Evolutionary conservation across 495 filamentous ascomycete species (phyloP), one percentile per base, ranked within the genome.

Genomic region (Viridothelium virens): DNA sequence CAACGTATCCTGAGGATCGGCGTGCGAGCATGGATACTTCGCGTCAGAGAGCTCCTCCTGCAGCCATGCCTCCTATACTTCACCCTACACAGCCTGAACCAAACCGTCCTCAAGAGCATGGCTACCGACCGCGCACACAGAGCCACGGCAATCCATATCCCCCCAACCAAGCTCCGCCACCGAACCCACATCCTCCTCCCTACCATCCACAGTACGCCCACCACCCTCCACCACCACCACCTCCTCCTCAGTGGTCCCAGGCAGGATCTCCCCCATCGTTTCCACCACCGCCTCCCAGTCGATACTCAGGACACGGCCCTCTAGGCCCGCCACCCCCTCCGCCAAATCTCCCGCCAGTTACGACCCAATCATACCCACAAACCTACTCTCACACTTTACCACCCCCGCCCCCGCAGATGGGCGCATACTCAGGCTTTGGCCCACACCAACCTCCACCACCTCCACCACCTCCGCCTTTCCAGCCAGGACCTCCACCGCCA

Each of bases 111-210:
- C 53, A 59, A 10, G 53, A 59, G 5, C 25, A 33, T 36, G 53
- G 31, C 5, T 59, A 59, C 31, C 53, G 31, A 18, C 53, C 53
- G 5, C 53, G 53, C 33, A 31, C 53, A 59, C 53, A 11, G 14
- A 36, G 53, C 18, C 53, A 59, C 6, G 33, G 25, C 7, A 34
- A 59, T 36, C 53, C 53, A 9, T 59, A 59, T 59, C 11, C 53
- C 31, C 25, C 25, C 53, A 33, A 5, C 25, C 53, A 59, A 18
- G 5, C 53, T 59, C 25, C 31, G 9, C 53, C 31, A 34, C 14
- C 53, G 7, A 59, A 59, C 36, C 85, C 31, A 34, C 53, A 18
- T 3, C 53, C 53, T 59, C 53, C 53, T 59, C 53, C 53, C 31
- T 59, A n/a, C 14, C 6, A 4, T 59, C 7, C 53, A 14, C 53